Evolutionary conservation across 2,329 filamentous ascomycete species (phyloP), one percentile per base, ranked within the genome.

Genomic region (Hypoxylon sp.): DNA sequence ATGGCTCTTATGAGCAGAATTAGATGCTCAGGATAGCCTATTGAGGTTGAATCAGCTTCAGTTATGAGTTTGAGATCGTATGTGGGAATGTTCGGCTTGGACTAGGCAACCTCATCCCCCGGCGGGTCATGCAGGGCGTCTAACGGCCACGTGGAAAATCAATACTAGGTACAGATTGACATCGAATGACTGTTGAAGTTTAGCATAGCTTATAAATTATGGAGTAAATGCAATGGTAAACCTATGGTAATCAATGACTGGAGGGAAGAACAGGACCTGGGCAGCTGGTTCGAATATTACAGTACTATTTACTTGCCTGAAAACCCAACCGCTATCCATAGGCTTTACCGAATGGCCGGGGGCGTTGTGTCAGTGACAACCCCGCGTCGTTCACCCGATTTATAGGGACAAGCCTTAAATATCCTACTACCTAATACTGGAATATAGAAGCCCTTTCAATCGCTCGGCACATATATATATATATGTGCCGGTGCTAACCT

Each of bases 251-350:
- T 26, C 26, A 22, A 9, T 17, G 9, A 14, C 14, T 42, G 37
- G 9, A 42, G 14, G 14, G n/a, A 42, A 42, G n/a, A 17, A 42
- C 6, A 3, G 35, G 35, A 5, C n/a, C 3, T n/a, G 5, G 37
- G n/a, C 5, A 6, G 6, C 29, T 31, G 29, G 29, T 8, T 31
- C 19, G 8, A 42, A n/a, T 17, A 17, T n/a, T 42, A 6, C 6
- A 17, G 26, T 68, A 68, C 70, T 60, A 51, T 58, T 62, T 58
- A 63, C 63, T 74, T 53, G 22, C 62, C 71, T 26, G 72, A 74
- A 68, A 51, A n/a, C 39, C 72, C 70, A 70, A 69, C 56, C 57
- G 47, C 65, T 61, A 29, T n/a, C n/a, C n/a, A n/a, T 24, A 39
- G n/a, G 39, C 53, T 51, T 26, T 39, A 54, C 64, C 62, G 54